Percentiles rank a stretch among this genome's conserved stretches.
Evolutionary conservation across 331 rosid species (phyloP).

Genomic region (Erythrophleum ivorense): DNA sequence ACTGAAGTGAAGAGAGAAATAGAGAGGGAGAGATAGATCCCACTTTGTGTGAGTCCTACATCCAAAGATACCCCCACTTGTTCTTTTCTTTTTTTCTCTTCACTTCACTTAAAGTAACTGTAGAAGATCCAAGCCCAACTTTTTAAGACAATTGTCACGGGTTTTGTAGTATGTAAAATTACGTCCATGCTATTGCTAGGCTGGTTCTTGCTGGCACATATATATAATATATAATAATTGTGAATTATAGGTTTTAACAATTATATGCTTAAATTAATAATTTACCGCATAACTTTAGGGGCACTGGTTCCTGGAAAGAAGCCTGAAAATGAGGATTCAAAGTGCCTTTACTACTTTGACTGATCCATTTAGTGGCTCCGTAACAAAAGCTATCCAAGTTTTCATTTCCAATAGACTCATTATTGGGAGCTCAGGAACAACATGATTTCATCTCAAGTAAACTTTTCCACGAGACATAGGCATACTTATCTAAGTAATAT

Average conservation of each 20-base stretch:
- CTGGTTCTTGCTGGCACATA: slow-evolving; percentile 58
- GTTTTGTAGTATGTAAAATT: slow-evolving; percentile 23
- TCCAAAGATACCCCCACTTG: too few relatives aligned
- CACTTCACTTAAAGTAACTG: too few relatives aligned
- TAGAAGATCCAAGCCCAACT: too few relatives aligned
- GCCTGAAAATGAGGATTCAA: slow-evolving; percentile 68
- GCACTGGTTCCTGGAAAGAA: slow-evolving; percentile 53
- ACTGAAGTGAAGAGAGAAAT: too few relatives aligned
- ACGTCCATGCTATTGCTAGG: slow-evolving; percentile 31
- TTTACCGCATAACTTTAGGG: slow-evolving; percentile 57
- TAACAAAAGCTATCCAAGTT: slow-evolving; percentile 24
- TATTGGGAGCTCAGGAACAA: slow-evolving; percentile 24
- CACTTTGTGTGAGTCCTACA: too few relatives aligned
- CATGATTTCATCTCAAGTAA: not conserved
- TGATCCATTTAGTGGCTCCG: slow-evolving; percentile 49
- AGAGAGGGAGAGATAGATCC: too few relatives aligned
- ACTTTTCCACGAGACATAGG: not conserved
- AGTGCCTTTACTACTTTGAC: slow-evolving; percentile 49
- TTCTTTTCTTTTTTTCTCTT: too few relatives aligned
- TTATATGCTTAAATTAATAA: slow-evolving; percentile 37
- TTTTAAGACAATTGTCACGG: too few relatives aligned
- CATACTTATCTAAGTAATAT: not conserved
- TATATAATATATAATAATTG: slow-evolving; percentile 30
- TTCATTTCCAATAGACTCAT: slow-evolving; percentile 34
- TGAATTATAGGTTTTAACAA: slow-evolving; percentile 31